Evolutionary conservation across 2,329 filamentous ascomycete species (phyloP).

Genomic region (Nannizziopsis barbatae): DNA sequence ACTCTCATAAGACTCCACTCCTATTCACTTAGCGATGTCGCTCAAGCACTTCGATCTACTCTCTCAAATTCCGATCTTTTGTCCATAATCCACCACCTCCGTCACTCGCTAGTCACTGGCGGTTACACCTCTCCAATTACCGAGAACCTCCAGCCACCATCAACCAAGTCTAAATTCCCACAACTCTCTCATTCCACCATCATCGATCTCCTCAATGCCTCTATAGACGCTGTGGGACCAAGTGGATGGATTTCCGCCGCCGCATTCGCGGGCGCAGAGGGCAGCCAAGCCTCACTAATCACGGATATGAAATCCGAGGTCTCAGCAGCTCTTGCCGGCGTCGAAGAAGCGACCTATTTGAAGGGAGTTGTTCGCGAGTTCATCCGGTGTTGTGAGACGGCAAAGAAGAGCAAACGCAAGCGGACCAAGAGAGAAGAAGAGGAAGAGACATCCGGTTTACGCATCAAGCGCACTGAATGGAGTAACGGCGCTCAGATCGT

Average conservation of each 20-base stretch:
- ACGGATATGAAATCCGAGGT: constrained; percentile 40
- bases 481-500: constrained; percentile 31
- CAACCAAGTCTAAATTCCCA: constrained; percentile 28
- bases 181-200: constrained; percentile 31
- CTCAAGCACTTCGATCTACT: constrained; percentile 29
- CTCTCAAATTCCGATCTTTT: constrained; percentile 32
- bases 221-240: constrained; percentile 39
- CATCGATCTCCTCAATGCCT: constrained; percentile 33
- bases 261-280: constrained; percentile 23
- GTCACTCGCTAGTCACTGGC: constrained; percentile 34
- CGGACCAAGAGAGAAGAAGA: not conserved
- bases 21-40: constrained; percentile 24
- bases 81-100: constrained; percentile 34
- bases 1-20: constrained; percentile 29
- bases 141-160: constrained; percentile 29
- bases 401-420: not conserved
- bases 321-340: constrained; percentile 36
- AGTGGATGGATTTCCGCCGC: constrained; percentile 37
- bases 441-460: constrained; percentile 14
- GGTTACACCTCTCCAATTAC: constrained; percentile 35
- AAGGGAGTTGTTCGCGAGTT: constrained; percentile 39
- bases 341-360: constrained; percentile 39
- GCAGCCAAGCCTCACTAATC: constrained; percentile 35
- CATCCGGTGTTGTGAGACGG: constrained; percentile 30
- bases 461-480: constrained; percentile 27